phyloP scores from a whole-genome alignment of 257 asterid species.

The Scutellaria barbata region DNA sequence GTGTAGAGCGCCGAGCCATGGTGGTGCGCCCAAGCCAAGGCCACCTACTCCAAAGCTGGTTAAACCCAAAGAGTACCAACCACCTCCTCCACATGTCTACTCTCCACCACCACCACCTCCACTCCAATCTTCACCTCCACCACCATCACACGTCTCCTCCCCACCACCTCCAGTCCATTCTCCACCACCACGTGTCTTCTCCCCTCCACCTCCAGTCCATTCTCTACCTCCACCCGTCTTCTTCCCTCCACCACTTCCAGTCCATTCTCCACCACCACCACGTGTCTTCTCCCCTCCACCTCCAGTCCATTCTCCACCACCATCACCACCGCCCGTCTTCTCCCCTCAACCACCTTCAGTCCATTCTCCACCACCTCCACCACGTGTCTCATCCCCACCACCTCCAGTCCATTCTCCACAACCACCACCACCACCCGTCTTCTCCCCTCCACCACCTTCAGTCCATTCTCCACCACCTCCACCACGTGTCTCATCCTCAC shows the following conservation, averaged over 20 bases:
- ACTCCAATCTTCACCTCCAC: not conserved
- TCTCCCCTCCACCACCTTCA: constrained; percentile 31
- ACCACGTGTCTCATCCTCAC: not conserved
- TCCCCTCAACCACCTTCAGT: constrained; percentile 15
- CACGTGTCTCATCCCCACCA: constrained; percentile 54
- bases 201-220: constrained; percentile 15
- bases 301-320: constrained; percentile 8
- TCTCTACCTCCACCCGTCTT: not conserved
- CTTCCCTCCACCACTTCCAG: not conserved
- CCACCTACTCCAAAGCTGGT: too few species aligned
- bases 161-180: constrained; percentile 39
- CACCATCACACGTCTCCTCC: not conserved
- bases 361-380: constrained; percentile 43
- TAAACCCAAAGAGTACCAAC: not conserved
- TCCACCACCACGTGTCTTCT: not conserved
- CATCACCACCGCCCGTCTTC: not conserved
- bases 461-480: not conserved
- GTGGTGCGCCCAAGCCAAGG: not conserved
- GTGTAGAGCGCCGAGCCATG: constrained; percentile 46
- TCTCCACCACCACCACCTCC: constrained; percentile 33
- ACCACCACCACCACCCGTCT: constrained; percentile 1
- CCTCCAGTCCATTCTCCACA: not conserved
- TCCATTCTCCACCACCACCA: constrained; percentile 11
- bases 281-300: not conserved
- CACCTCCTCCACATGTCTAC: not conserved